These are phyloP conservation scores for Leccinellum rugosiceps DNA, from an alignment of 768 basidiomycete species.

Conservation along the genomic window DNA sequence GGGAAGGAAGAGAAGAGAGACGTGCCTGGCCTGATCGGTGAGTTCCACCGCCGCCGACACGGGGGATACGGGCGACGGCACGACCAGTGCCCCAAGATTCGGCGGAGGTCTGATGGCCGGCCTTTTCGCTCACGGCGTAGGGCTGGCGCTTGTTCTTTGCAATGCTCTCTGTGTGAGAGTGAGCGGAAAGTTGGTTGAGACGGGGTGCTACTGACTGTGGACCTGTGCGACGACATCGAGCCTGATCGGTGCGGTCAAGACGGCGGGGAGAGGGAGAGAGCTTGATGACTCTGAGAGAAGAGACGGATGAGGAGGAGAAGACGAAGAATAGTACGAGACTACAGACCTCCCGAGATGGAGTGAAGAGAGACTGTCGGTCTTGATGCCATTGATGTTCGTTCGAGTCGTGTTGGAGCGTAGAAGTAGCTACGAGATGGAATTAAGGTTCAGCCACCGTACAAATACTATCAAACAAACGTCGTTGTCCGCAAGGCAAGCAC, in stretches of 20 bases:
- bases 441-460: conserved; percentile 33
- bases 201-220: conserved; percentile 77
- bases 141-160: conserved; percentile 98
- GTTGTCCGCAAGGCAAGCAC: conserved; percentile 28
- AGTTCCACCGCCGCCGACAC: conserved; percentile 98
- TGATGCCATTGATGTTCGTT: conserved; percentile 68
- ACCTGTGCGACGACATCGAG: conserved; percentile 98
- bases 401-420: conserved; percentile 22
- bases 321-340: neutral
- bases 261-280: conserved; percentile 91
- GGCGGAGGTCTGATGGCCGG: conserved; percentile 97
- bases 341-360: conserved; percentile 69
- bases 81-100: conserved; percentile 99
- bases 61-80: conserved; percentile 99
- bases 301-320: neutral
- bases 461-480: conserved; percentile 18
- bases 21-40: conserved; percentile 93
- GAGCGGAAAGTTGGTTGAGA: neutral
- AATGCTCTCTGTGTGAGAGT: conserved; percentile 71
- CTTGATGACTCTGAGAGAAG: conserved; percentile 64
- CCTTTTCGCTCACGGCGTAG: conserved; percentile 95
- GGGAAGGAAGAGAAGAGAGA: neutral
- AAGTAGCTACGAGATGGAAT: too few species aligned
- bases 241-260: conserved; percentile 96
- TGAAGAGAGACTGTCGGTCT: conserved; percentile 89